phyloP scores from a whole-genome alignment of 768 basidiomycete genomes.

The Gautieria morchelliformis region DNA sequence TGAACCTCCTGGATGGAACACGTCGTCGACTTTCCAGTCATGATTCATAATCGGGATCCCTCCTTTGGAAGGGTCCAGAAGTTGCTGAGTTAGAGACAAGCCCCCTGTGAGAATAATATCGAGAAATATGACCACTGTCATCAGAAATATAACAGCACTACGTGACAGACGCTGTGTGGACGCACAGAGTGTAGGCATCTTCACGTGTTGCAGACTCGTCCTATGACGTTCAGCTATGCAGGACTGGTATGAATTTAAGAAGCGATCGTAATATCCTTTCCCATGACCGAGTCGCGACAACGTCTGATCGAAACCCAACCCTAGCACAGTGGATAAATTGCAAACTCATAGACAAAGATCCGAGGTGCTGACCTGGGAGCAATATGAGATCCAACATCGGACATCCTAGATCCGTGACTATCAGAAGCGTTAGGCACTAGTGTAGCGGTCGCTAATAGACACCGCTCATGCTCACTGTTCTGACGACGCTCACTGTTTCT shows the following conservation, averaged over 20 bases:
- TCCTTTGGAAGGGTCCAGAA: conserved; percentile 38
- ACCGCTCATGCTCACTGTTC: conserved; percentile 36
- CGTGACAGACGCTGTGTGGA: conserved; percentile 8
- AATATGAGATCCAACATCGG: conserved; percentile 53
- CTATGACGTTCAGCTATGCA: conserved; percentile 9
- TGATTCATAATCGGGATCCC: conserved; percentile 40
- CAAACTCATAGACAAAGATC: background rate
- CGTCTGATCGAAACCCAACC: conserved; percentile 64
- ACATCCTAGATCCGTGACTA: conserved; percentile 29
- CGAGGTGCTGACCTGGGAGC: conserved; percentile 45
- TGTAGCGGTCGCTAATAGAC: background rate
- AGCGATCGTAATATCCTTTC: conserved; percentile 77
- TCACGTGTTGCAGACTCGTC: conserved; percentile 24
- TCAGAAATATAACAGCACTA: conserved; percentile 6
- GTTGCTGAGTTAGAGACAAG: conserved; percentile 52
- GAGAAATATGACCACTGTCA: background rate
- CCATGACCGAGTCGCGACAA: conserved; percentile 70
- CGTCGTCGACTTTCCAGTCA: conserved; percentile 57
- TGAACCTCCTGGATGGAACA: conserved; percentile 26
- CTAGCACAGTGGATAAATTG: conserved; percentile 23
- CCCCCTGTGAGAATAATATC: conserved; percentile 37
- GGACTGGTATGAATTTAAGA: conserved; percentile 43
- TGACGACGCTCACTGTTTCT: conserved; percentile 36
- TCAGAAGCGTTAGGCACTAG: background rate
- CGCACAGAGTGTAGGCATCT: conserved; percentile 52